phyloP scores from a whole-genome alignment of 2,329 filamentous ascomycete species.

The Whalleya microplaca region DNA sequence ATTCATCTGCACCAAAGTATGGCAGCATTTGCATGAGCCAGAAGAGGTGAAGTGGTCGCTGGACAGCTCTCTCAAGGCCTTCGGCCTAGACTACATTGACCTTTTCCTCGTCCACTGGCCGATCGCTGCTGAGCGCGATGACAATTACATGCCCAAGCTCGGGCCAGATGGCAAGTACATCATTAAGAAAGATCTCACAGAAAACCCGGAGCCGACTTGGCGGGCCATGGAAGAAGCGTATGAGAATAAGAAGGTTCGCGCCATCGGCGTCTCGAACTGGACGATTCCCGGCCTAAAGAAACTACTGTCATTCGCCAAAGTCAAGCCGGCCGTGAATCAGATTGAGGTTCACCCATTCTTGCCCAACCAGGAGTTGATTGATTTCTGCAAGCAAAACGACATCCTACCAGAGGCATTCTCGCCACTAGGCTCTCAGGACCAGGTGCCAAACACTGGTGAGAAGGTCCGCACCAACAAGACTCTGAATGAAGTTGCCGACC shows the following conservation, averaged over 20 bases:
- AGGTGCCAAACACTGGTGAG: conserved; percentile 70
- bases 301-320: conserved; percentile 44
- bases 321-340: conserved; percentile 48
- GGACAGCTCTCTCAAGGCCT: conserved; percentile 54
- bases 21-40: conserved; percentile 67
- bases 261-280: conserved; percentile 53
- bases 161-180: conserved; percentile 51
- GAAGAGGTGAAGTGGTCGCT: conserved; percentile 61
- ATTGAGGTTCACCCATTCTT: conserved; percentile 53
- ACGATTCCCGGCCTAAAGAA: conserved; percentile 45
- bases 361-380: conserved; percentile 52
- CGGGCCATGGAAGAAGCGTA: conserved; percentile 57
- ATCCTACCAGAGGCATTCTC: conserved; percentile 58
- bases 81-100: conserved; percentile 61
- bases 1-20: conserved; percentile 69
- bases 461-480: conserved; percentile 63
- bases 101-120: conserved; percentile 62
- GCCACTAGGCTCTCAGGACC: conserved; percentile 66
- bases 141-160: conserved; percentile 47
- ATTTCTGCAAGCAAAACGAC: conserved; percentile 55
- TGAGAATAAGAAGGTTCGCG: conserved; percentile 37
- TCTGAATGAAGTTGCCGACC: conserved; percentile 61
- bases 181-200: conserved; percentile 62
- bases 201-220: conserved; percentile 68
- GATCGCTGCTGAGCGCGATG: conserved; percentile 49